A percentile compares a stretch with the other conserved stretches of the same genome.
Conservation (phyloP, 1,284 basidiomycete species). For the Tausonia pullulans region DNA sequence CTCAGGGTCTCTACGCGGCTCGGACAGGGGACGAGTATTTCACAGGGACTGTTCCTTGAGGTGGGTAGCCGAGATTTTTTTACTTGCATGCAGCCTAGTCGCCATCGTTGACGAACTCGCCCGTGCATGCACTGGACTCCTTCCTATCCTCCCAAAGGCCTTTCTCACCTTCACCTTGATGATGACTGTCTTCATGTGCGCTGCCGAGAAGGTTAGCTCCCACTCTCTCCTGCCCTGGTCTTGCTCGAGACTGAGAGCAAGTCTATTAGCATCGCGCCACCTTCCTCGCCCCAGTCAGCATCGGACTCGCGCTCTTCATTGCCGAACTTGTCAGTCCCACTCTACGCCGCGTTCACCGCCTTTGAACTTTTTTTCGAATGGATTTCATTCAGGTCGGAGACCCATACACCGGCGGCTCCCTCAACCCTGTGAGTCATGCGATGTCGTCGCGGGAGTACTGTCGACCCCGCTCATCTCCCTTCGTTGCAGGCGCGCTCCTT, state of each 20-base stretch:
- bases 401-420: conserved; percentile 21
- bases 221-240: neutral
- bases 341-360: no score
- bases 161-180: conserved; percentile 33
- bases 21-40: conserved; percentile 24
- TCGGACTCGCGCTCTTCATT: conserved; percentile 40
- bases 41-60: conserved; percentile 30
- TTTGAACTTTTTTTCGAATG: no score
- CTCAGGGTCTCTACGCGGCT: conserved; percentile 34
- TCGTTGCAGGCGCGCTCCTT: conserved; percentile 26
- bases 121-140: no score
- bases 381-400: conserved; percentile 18
- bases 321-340: conserved; percentile 29
- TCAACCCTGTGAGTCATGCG: conserved; percentile 26
- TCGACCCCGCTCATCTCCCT: conserved; percentile 18
- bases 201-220: conserved; percentile 34
- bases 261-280: conserved; percentile 35
- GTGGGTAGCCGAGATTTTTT: conserved; percentile 19
- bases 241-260: neutral
- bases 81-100: no score
- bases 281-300: conserved; percentile 42
- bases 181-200: conserved; percentile 35
- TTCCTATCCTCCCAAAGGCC: conserved; percentile 37
- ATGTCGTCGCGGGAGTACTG: conserved; percentile 10
- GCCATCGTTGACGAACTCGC: no score